Evolutionary conservation across 2,329 filamentous ascomycete species (phyloP), one percentile per base, ranked within the genome.

Genomic region (Colletotrichum sp.): DNA sequence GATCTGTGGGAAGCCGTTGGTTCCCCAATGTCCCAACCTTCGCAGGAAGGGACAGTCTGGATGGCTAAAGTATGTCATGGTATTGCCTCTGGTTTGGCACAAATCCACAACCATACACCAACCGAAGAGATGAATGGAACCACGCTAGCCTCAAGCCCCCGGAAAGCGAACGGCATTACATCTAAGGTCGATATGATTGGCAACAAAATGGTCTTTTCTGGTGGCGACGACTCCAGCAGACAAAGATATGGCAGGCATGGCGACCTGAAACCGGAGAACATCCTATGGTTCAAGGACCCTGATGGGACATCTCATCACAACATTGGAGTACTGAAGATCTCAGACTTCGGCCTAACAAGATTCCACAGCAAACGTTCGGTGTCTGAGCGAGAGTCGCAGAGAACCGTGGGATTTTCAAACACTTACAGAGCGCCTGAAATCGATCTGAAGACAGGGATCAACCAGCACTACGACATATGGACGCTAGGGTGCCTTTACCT

Each of bases 401-500:
- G 36, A 18, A 18, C 36, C 18, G 36, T 18, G 1, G 36, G 36
- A 43, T 60, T 30, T 5, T 18, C 27, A 2, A 43, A 25, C 2
- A 68, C 66, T 3, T 76, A 79, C 18, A 52, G 76, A 3, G 69
- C 78, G 16, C 78, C 78, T 1, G 78, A 79, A 28, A 71, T 65
- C 10, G 71, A 79, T 4, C 30, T 77, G 7, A 13, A 60, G 6
- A 36, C 52, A 8, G 71, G 66, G 1, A 69, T 76, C 3, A 75
- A 66, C 5, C 66, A 72, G 6, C 60, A 76, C 0, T 79, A 48
- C 7, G 78, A 78, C n/a, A 69, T 79, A 2, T 79, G 77, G 78
- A 78, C 77, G 0, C 32, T 79, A 3, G 78, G 78, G 0, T 79
- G 76, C 18, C 32, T 79, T 2, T 76, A 78, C 8, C 71, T 79